A percentile compares a stretch with the other conserved stretches of the same genome.
These are phyloP conservation scores for Sextonia rubra DNA, from an alignment of 164 flowering plant species.

Conservation along the genomic window DNA sequence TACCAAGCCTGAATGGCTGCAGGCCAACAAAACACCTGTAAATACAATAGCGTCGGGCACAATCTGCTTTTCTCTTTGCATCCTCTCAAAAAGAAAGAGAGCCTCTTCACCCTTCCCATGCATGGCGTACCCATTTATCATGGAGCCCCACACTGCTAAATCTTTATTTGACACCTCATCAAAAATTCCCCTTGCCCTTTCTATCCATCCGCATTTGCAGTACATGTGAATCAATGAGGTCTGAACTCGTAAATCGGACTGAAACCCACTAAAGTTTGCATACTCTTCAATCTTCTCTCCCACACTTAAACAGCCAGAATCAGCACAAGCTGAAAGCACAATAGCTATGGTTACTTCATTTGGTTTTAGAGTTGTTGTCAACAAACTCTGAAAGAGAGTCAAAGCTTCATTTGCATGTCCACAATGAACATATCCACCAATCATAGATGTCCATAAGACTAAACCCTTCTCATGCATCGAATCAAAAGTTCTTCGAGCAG, in stretches of 20 bases:
- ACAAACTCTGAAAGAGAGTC: constrained; percentile 21
- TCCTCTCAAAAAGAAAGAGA: constrained; percentile 24
- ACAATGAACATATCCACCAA: constrained; percentile 28
- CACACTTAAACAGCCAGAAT: constrained; percentile 33
- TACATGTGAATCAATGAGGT: constrained; percentile 39
- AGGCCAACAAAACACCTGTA: constrained; percentile 29
- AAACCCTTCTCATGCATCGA: constrained; percentile 19
- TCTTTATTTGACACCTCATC: constrained; percentile 24
- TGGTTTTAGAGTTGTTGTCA: constrained; percentile 20
- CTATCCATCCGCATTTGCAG: constrained; percentile 38
- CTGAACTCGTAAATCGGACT: constrained; percentile 23
- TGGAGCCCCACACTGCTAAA: constrained; percentile 40
- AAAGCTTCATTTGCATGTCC: constrained; percentile 33
- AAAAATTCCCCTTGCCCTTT: constrained; percentile 27
- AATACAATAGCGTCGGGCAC: constrained; percentile 30
- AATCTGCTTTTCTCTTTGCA: constrained; percentile 23
- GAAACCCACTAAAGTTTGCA: constrained; percentile 20
- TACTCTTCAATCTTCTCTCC: constrained; percentile 30
- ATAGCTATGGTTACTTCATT: constrained; percentile 28
- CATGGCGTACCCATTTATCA: constrained; percentile 35
- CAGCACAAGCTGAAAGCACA: constrained; percentile 38
- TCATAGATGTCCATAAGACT: constrained; percentile 39
- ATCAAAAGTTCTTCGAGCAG: constrained; percentile 26
- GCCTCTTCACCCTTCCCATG: constrained; percentile 39
- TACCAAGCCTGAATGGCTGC: constrained; percentile 35